A percentile compares a stretch with the other conserved stretches of the same genome.
Evolutionary conservation across 345 rosid genomes (phyloP).

Genomic region (Cardamine occulta): DNA sequence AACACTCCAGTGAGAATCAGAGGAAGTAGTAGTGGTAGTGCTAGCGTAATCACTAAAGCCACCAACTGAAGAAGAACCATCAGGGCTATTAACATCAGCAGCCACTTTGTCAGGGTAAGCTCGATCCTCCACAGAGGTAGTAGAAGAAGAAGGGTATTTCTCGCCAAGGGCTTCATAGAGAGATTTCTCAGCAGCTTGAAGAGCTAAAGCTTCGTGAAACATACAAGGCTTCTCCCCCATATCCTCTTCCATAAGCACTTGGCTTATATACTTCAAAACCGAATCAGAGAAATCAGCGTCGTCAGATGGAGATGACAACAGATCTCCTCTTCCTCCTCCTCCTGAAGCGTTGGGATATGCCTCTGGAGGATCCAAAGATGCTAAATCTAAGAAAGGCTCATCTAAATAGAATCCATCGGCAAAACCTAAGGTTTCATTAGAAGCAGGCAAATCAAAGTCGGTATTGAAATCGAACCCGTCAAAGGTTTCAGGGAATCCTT

Average conservation of each 20-base stretch:
- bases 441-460: conserved; percentile 43
- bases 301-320: conserved; percentile 53
- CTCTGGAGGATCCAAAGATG: conserved; percentile 40
- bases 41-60: conserved; percentile 51
- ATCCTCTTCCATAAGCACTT: conserved; percentile 84
- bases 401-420: conserved; percentile 46
- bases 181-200: conserved; percentile 75
- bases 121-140: conserved; percentile 32
- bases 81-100: conserved; percentile 49
- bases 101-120: conserved; percentile 5
- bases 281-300: conserved; percentile 59
- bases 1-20: conserved; percentile 52
- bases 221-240: conserved; percentile 61
- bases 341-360: conserved; percentile 30
- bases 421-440: conserved; percentile 38
- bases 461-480: conserved; percentile 40
- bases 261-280: conserved; percentile 65
- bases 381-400: conserved; percentile 46
- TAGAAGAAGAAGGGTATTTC: conserved; percentile 52
- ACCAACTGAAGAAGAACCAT: conserved; percentile 47
- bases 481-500: conserved; percentile 34
- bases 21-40: conserved; percentile 46
- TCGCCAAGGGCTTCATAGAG: conserved; percentile 69
- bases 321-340: conserved; percentile 8
- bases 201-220: conserved; percentile 70